Evolutionary conservation across 1,284 basidiomycete species (phyloP), one percentile per base, ranked within the genome.

Genomic region (Puccinia horiana): DNA sequence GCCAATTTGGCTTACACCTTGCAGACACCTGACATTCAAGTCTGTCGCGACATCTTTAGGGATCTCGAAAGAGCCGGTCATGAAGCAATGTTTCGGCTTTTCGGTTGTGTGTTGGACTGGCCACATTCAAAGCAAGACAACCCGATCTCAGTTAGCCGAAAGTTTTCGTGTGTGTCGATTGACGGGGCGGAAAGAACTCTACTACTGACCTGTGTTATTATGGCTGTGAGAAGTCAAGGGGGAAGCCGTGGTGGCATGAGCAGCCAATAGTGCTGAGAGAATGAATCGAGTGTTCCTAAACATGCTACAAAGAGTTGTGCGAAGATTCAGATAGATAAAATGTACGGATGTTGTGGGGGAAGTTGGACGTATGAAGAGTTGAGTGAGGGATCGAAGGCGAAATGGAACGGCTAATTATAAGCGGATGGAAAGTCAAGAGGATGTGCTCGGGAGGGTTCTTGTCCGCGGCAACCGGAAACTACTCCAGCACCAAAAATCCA

Each of bases 71-170:
- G n/a, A 9, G 20, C 69, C 69, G 26, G n/a, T 49, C 47, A 70
- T 70, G 47, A 49, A 70, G 69, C 69, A 70, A 35, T n/a, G n/a
- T n/a, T n/a, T n/a, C n/a, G 69, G 42, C 29, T 49, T 70, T 5
- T 65, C 35, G 11, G 20, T 6, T 16, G 6, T 4, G 40, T 16
- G 61, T 20, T 65, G 61, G 35, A n/a, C n/a, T 16, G 61, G 35
- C 35, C 61, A 35, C 5, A 29, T 40, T 37, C 5, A 40, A 23
- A 35, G 23, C 37, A 65, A 40, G 35, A 18, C 12, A 4, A 52
- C 4, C 49, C 11, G 18, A 65, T 65, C 35, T 65, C 61, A 40
- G 61, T 14, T 37, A 35, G 18, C 32, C 20, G 35, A 11, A 2
- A 37, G 18, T 35, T 2, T 65, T 23, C 18, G 40, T 3, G 35